Base-by-base conservation (phyloP, 2,329 filamentous ascomycete species). In the Colletotrichum somersetense region DNA sequence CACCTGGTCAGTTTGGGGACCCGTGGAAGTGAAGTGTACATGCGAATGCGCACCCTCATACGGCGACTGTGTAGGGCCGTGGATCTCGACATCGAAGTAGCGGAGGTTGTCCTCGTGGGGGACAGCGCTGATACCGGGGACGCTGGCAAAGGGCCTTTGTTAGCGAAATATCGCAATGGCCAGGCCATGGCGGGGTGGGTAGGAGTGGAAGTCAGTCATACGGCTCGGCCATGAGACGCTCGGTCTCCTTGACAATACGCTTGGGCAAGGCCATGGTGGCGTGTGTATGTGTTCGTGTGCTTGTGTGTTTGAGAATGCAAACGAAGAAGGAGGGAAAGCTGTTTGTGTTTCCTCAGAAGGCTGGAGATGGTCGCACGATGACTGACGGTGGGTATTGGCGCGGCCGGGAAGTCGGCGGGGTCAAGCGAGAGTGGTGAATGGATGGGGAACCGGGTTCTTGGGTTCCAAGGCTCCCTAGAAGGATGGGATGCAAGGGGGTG, bases 161-260 rank as follows among this genome's bases (percentile, higher is more conserved):
- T 67, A 71, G 42, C 66, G 48, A 46, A 57, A 52, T 23, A 52
- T 59, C 57, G 66, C 33, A 57, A 66, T 30, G 30, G 26, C 33
- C 57, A 23, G 30, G 26, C 33, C 57, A 23, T 35, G 44, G 33
- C 57, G 26, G 14, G 56, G 50, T 42, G n/a, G 56, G n/a, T n/a
- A n/a, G n/a, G n/a, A 62, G 18, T 20, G 44, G 26, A 7, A 48
- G 42, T 6, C 33, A 11, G 56, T 65, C 93, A 83, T 89, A 97
- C 94, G 96, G 96, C 84, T 99, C 96, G 75, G 94, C 93, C 90
- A 97, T 95, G 77, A 99, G 89, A 80, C 96, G 92, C 85, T 99
- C 96, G 26, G 96, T 99, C 89, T 99, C 97, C 85, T 99, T 99
- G 80, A 98, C 89, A 80, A 99, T 99, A 80, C 96, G 89, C 88